Conservation (phyloP, 768 basidiomycete genomes). For the Porphyrellus cyaneotinctus region DNA sequence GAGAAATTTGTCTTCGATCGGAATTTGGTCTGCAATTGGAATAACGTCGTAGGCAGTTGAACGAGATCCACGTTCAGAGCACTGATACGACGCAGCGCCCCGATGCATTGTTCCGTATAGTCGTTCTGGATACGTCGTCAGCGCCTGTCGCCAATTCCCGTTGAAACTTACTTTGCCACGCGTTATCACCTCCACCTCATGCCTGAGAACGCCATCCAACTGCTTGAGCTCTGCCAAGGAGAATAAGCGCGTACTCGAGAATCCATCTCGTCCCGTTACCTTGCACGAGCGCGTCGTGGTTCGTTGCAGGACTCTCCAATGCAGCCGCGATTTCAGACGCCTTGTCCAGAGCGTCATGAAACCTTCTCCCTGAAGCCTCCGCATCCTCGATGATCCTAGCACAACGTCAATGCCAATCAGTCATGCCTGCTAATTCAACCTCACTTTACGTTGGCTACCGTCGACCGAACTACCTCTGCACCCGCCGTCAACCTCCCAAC, state of each 20-base stretch:
- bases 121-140: slow-evolving; percentile 51
- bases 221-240: slow-evolving; percentile 53
- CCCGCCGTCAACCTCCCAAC: slow-evolving; percentile 54
- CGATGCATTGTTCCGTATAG: slow-evolving; percentile 64
- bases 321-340: slow-evolving; percentile 47
- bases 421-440: slow-evolving; percentile 6
- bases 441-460: slow-evolving; percentile 46
- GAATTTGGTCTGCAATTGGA: slow-evolving; percentile 65
- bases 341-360: slow-evolving; percentile 57
- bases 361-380: slow-evolving; percentile 48
- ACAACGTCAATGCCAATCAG: slow-evolving; percentile 1
- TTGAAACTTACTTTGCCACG: slow-evolving; percentile 46
- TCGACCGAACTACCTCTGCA: slow-evolving; percentile 53
- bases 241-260: not conserved
- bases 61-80: slow-evolving; percentile 78
- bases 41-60: slow-evolving; percentile 61
- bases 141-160: not conserved
- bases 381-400: slow-evolving; percentile 58
- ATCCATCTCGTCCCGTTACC: slow-evolving; percentile 33
- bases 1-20: slow-evolving; percentile 78
- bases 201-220: slow-evolving; percentile 56
- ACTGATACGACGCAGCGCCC: slow-evolving; percentile 70
- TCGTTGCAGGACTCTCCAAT: slow-evolving; percentile 52
- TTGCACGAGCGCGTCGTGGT: slow-evolving; percentile 50
- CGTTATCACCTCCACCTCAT: slow-evolving; percentile 55